Evolutionary conservation across 1,284 basidiomycete genomes (phyloP), one percentile per base, ranked within the genome.

Genomic region (Cutaneotrichosporon sp.): DNA sequence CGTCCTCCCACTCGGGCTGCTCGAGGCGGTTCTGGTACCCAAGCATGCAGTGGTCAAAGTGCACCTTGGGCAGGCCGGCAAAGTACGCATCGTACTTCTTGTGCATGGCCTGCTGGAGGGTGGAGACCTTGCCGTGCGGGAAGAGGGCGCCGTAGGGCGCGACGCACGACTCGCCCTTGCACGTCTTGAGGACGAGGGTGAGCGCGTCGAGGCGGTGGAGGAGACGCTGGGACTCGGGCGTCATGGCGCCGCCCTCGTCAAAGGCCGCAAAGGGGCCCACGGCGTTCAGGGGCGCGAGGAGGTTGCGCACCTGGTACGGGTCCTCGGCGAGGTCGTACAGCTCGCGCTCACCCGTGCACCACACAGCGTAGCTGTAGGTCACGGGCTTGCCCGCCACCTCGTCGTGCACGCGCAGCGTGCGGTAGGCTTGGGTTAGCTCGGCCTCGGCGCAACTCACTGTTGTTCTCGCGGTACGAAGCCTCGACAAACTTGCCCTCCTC

Each of bases 271-370:
- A 54, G 7, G 22, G 11, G n/a, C 45, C 54, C 5, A 33, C 18
- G 29, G 16, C 54, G 43, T 56, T 56, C 27, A 56, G 54, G 11
- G 29, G 42, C 13, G 29, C 54, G 29, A 56, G 43, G 2, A 75
- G 62, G 61, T 75, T 77, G 66, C 59, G 34, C 47, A 75, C 62
- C 50, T 75, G 74, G 56, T 73, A 58, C 4, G 75, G 72, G 59
- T 75, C 74, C 22, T 45, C 50, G 51, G 45, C 50, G 22, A 75
- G 66, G 61, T 75, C 65, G 64, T 75, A 75, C 43, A 77, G 67
- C 64, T 77, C 75, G n/a, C 71, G 68, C 53, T 77, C 75, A 42
- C 75, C 74, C 0, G 74, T 75, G 60, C 75, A 77, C 75, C 75
- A 77, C 24, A 75, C 75, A 0, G 69, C 66, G 62, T 75, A 77